These are phyloP conservation scores for Colletotrichum musae DNA, from an alignment of 2,329 filamentous ascomycete genomes.

Conservation along the genomic window DNA sequence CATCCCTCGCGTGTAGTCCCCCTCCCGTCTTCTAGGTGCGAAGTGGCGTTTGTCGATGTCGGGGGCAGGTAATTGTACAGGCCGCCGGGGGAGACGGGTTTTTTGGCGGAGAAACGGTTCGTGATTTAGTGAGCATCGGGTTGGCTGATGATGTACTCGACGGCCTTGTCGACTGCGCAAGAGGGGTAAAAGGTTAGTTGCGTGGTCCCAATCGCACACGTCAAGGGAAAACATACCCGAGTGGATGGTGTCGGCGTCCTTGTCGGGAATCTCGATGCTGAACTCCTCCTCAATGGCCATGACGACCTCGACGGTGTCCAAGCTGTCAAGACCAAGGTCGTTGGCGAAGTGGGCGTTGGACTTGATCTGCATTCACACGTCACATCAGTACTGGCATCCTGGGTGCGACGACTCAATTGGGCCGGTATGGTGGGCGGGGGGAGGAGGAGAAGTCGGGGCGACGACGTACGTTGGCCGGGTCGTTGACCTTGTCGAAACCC, in stretches of 20 bases:
- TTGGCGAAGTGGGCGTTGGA: constrained; percentile 92
- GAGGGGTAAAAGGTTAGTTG: constrained; percentile 27
- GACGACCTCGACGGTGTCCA: constrained; percentile 99
- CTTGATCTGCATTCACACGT: constrained; percentile 76
- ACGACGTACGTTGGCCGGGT: constrained; percentile 71
- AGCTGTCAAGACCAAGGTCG: constrained; percentile 95
- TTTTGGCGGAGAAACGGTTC: constrained; percentile 22
- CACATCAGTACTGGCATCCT: neutral
- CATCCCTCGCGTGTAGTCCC: constrained; percentile 24
- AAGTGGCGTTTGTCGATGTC: constrained; percentile 39
- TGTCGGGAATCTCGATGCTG: constrained; percentile 97
- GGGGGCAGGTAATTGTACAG: constrained; percentile 41
- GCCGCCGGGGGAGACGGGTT: constrained; percentile 38
- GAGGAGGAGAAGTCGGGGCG: neutral
- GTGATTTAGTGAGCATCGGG: constrained; percentile 82
- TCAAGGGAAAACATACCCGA: constrained; percentile 76
- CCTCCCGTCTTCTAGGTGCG: constrained; percentile 30
- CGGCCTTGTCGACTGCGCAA: constrained; percentile 88
- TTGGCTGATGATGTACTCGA: constrained; percentile 93
- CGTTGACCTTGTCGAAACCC: constrained; percentile 96
- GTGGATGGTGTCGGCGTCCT: constrained; percentile 95
- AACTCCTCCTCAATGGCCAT: constrained; percentile 99
- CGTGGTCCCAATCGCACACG: neutral
- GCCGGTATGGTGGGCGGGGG: neutral
- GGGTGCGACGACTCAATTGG: constrained; percentile 6